These are phyloP conservation scores for Typha latifolia DNA, from an alignment of 176 grass and related monocot genomes.

Conservation along the genomic window DNA sequence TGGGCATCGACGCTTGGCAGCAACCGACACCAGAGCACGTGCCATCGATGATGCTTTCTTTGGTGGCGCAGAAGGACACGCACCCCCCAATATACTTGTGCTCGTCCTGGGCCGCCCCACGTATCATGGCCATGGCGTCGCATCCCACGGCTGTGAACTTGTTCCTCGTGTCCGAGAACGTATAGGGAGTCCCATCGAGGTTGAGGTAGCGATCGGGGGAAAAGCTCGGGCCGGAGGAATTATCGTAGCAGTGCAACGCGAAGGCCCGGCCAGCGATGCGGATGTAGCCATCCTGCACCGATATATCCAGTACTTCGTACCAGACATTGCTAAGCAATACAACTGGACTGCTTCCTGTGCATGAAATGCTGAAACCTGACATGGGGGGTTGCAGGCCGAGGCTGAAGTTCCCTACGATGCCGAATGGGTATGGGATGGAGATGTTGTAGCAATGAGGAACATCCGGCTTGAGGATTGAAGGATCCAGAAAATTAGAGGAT, in stretches of 20 bases:
- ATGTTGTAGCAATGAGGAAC: constrained; percentile 4
- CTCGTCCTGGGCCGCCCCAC: neutral
- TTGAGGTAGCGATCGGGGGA: neutral
- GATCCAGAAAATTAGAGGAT: neutral
- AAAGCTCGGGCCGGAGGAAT: neutral
- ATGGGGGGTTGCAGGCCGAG: neutral
- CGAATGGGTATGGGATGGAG: constrained; percentile 45
- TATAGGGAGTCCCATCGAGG: constrained; percentile 42
- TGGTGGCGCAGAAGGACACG: constrained; percentile 30
- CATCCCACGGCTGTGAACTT: constrained; percentile 52
- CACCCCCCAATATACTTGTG: constrained; percentile 26
- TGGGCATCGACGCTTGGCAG: constrained; percentile 32
- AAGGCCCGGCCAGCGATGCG: constrained; percentile 13
- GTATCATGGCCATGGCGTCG: constrained; percentile 31
- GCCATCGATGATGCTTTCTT: neutral
- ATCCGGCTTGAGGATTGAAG: neutral
- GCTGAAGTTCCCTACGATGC: neutral
- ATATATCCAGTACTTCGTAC: constrained; percentile 27
- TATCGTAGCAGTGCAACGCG: neutral
- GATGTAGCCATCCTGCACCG: constrained; percentile 25
- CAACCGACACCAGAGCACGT: constrained; percentile 54
- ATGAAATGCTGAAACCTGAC: constrained; percentile 19
- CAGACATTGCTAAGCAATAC: neutral
- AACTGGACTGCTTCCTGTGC: neutral
- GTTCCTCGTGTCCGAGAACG: constrained; percentile 47